A percentile compares a stretch with the other conserved stretches of the same genome.
Conservation (phyloP, 257 asterid species). For the Gentiana macrophylla region DNA sequence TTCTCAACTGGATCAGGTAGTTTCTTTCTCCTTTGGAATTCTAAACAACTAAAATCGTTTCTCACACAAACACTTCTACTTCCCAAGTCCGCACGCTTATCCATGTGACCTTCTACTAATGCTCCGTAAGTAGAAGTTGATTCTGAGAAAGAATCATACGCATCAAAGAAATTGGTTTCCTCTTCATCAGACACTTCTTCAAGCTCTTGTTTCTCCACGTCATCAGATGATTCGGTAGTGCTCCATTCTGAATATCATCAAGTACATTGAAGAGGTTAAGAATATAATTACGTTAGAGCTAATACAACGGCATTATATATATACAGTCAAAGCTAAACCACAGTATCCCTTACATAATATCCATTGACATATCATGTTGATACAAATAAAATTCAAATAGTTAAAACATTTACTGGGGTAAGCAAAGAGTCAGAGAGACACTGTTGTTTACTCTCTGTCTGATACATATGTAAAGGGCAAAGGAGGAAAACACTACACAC, state of each 20-base stretch:
- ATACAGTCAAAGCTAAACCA: background rate
- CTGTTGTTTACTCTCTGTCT: too few relatives aligned
- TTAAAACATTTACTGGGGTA: background rate
- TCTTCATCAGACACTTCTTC: constrained; percentile 88
- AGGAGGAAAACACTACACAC: too few relatives aligned
- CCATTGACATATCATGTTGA: background rate
- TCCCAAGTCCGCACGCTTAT: constrained; percentile 13
- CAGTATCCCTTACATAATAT: background rate
- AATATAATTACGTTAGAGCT: background rate
- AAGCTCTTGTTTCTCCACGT: constrained; percentile 79
- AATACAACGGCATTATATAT: too few relatives aligned
- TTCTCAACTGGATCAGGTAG: constrained; percentile 91
- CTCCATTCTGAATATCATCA: constrained; percentile 62
- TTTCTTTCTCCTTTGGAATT: constrained; percentile 58
- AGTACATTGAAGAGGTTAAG: background rate
- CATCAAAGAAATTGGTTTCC: constrained; percentile 61
- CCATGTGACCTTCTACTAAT: constrained; percentile 31
- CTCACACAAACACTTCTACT: constrained; percentile 17
- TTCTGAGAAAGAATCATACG: constrained; percentile 56
- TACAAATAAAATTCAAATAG: too few relatives aligned
- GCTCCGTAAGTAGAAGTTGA: constrained; percentile 22
- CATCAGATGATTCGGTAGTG: constrained; percentile 95
- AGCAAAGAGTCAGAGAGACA: too few relatives aligned
- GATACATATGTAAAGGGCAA: too few relatives aligned
- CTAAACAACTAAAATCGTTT: constrained; percentile 18